Evolutionary conservation across 2,329 filamentous ascomycete species (phyloP).

Genomic region (Neurospora crassa): DNA sequence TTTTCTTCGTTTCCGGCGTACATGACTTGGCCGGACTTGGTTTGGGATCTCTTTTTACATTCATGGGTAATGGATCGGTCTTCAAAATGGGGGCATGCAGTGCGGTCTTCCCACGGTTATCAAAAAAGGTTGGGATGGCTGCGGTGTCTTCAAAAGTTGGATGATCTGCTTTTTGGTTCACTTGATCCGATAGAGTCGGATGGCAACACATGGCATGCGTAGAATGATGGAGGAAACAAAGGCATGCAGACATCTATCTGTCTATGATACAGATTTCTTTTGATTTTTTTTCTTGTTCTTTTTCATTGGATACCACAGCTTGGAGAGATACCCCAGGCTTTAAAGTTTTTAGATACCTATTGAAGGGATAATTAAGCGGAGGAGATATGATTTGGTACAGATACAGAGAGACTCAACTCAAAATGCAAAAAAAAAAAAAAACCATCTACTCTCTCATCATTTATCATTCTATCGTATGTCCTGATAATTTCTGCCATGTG

Average conservation of each 20-base stretch:
- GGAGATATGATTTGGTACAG: neutral
- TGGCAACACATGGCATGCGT: neutral
- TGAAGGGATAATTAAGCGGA: neutral
- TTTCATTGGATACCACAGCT: neutral
- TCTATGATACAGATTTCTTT: neutral
- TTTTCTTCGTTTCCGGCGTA: neutral
- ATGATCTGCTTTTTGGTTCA: neutral
- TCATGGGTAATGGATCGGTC: neutral
- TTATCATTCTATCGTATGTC: neutral
- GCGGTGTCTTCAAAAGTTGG: neutral
- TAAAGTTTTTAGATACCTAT: neutral
- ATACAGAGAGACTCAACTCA: neutral
- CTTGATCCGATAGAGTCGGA: neutral
- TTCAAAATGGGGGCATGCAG: neutral
- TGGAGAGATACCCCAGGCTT: neutral
- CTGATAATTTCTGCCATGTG: neutral
- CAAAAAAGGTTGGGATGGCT: neutral
- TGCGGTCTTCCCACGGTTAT: neutral
- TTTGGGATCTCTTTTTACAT: neutral
- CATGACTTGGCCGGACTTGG: neutral
- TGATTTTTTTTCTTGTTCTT: neutral
- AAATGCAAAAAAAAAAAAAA: neutral
- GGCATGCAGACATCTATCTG: neutral
- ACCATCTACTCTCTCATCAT: neutral
- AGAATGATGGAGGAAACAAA: neutral